phyloP scores from a whole-genome alignment of 192 early-diverging fungal genomes.

The Gryganskiella cystojenkinii region DNA sequence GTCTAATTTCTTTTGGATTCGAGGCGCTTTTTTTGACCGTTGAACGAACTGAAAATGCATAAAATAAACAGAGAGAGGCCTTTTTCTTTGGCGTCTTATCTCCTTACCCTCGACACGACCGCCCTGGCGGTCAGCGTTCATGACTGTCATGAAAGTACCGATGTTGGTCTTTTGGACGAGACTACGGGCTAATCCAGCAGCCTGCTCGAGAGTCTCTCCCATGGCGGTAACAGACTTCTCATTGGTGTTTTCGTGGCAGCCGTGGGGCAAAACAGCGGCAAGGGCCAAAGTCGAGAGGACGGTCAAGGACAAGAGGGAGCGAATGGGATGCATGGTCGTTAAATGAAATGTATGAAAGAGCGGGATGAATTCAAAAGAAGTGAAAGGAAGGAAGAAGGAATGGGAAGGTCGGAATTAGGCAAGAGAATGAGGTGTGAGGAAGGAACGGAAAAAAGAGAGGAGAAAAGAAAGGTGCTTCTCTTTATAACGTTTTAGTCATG shows the following conservation, averaged over 20 bases:
- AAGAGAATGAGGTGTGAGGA: not conserved
- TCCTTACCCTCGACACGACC: conserved; percentile 32
- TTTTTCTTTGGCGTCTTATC: not conserved
- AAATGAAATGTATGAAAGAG: not conserved
- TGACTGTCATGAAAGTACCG: conserved; percentile 52
- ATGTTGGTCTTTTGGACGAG: conserved; percentile 46
- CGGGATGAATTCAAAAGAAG: no score
- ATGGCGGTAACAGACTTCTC: not conserved
- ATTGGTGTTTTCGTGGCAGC: not conserved
- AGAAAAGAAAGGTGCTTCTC: not conserved
- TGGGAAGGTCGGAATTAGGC: not conserved
- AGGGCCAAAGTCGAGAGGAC: not conserved
- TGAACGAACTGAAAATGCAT: no score
- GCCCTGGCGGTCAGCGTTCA: conserved; percentile 32
- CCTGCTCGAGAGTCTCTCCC: conserved; percentile 40
- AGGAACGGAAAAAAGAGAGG: not conserved
- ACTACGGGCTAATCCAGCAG: conserved; percentile 37
- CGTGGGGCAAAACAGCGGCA: conserved; percentile 18
- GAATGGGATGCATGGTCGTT: conserved; percentile 28
- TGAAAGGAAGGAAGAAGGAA: not conserved
- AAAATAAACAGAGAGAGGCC: not conserved
- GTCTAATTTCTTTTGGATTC: no score
- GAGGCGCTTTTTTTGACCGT: no score
- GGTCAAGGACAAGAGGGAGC: conserved; percentile 14
- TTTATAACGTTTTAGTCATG: not conserved